These are phyloP conservation scores for Cairneyella variabilis DNA, from an alignment of 495 filamentous ascomycete genomes.

Conservation along the genomic window DNA sequence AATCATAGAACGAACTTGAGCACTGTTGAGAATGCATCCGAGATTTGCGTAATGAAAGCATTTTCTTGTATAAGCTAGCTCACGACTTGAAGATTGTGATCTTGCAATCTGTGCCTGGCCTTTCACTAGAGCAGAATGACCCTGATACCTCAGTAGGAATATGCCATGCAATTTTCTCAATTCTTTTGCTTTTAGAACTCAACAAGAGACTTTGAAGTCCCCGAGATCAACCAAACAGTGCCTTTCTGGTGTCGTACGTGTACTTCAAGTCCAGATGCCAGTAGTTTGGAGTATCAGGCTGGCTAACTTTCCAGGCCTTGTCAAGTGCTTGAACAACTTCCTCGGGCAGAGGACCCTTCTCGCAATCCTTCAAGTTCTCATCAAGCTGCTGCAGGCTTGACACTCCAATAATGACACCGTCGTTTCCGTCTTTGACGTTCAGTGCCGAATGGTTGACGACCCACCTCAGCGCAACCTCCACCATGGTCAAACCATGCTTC, in stretches of 20 bases:
- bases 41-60: too few relatives aligned
- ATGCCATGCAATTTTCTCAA: too few relatives aligned
- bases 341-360: conserved; percentile 84
- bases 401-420: conserved; percentile 80
- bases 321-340: conserved; percentile 79
- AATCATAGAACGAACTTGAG: too few relatives aligned
- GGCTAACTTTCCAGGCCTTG: conserved; percentile 66
- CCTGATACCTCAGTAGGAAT: too few relatives aligned
- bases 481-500: conserved; percentile 71
- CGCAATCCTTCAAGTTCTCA: conserved; percentile 68
- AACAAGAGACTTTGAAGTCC: too few relatives aligned
- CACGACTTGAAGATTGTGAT: too few relatives aligned
- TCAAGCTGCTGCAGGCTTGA: conserved; percentile 71
- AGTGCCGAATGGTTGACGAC: conserved; percentile 74
- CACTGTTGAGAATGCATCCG: too few relatives aligned
- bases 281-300: conserved; percentile 65
- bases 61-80: too few relatives aligned
- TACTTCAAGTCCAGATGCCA: conserved; percentile 75
- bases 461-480: conserved; percentile 86
- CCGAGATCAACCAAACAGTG: conserved; percentile 61
- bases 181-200: too few relatives aligned
- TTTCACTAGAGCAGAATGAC: too few relatives aligned
- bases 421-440: conserved; percentile 68
- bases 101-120: too few relatives aligned
- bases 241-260: conserved; percentile 63